These are phyloP conservation scores for Calocybe indica DNA, from an alignment of 768 basidiomycete genomes.

Conservation along the genomic window DNA sequence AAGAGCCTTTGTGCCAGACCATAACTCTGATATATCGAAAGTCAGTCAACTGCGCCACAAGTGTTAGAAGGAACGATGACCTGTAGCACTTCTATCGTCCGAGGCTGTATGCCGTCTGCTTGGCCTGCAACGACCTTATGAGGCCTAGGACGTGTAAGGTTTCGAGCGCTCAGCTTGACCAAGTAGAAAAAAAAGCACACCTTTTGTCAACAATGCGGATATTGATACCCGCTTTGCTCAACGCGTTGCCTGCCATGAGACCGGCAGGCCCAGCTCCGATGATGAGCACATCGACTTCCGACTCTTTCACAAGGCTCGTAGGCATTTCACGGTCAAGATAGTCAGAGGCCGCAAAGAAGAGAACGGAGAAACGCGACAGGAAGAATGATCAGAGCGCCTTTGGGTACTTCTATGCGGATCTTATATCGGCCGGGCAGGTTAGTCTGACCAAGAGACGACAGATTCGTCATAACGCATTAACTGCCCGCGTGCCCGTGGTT, in stretches of 20 bases:
- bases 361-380: slow-evolving; percentile 1
- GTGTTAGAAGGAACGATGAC: slow-evolving; percentile 15
- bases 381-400: too few species aligned
- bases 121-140: slow-evolving; percentile 46
- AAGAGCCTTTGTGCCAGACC: slow-evolving; percentile 64
- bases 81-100: slow-evolving; percentile 51
- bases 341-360: not conserved
- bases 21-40: slow-evolving; percentile 49
- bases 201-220: slow-evolving; percentile 58
- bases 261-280: slow-evolving; percentile 59
- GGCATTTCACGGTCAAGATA: slow-evolving; percentile 11
- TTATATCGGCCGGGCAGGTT: too few species aligned
- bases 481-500: too few species aligned
- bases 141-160: slow-evolving; percentile 26
- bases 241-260: slow-evolving; percentile 64
- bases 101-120: slow-evolving; percentile 55
- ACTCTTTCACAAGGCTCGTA: slow-evolving; percentile 21
- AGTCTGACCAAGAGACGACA: too few species aligned
- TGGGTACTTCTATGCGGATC: too few species aligned
- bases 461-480: too few species aligned
- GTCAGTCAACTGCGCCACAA: not conserved
- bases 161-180: not conserved
- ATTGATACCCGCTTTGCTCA: slow-evolving; percentile 49
- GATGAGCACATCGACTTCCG: slow-evolving; percentile 53
- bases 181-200: slow-evolving; percentile 18